phyloP scores from a whole-genome alignment of 2,329 filamentous ascomycete species.

The Dactylellina sp. region DNA sequence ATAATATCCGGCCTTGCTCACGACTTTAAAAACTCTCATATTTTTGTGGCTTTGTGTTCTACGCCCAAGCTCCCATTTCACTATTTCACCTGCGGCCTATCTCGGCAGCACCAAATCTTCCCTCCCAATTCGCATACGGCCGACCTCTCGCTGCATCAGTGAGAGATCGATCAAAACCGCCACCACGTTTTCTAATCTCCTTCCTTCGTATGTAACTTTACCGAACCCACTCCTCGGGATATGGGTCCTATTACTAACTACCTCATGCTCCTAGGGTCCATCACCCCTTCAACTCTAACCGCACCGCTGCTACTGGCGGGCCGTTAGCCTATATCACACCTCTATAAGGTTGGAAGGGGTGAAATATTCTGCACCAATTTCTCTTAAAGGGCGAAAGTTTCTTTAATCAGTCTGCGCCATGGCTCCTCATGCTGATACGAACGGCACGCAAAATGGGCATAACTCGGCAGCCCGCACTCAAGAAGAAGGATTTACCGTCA shows the following conservation, averaged over 20 bases:
- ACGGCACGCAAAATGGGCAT: slow-evolving; percentile 64
- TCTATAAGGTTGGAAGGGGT: slow-evolving; percentile 20
- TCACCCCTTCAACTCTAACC: slow-evolving; percentile 96
- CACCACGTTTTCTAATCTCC: slow-evolving; percentile 99
- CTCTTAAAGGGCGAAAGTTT: background rate
- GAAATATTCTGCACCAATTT: background rate
- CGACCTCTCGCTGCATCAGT: slow-evolving; percentile 50
- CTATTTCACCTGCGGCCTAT: no score
- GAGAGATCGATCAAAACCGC: slow-evolving; percentile 65
- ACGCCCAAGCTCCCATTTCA: no score
- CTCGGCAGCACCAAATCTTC: background rate
- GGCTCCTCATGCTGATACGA: slow-evolving; percentile 84
- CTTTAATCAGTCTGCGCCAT: slow-evolving; percentile 68
- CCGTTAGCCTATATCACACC: slow-evolving; percentile 66
- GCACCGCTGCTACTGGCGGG: slow-evolving; percentile 87
- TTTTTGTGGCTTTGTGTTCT: no score
- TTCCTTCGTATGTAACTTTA: slow-evolving; percentile 82
- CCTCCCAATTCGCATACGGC: background rate
- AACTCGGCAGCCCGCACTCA: slow-evolving; percentile 65
- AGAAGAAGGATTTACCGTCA: slow-evolving; percentile 76
- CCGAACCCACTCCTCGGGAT: slow-evolving; percentile 29
- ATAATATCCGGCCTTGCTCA: no score
- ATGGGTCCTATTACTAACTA: slow-evolving; percentile 25
- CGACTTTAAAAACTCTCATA: no score
- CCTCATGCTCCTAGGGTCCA: slow-evolving; percentile 73